These are phyloP conservation scores for Kentomonas sorsogonicus DNA, from an alignment of 208 protist genomes.

Conservation along the genomic window DNA sequence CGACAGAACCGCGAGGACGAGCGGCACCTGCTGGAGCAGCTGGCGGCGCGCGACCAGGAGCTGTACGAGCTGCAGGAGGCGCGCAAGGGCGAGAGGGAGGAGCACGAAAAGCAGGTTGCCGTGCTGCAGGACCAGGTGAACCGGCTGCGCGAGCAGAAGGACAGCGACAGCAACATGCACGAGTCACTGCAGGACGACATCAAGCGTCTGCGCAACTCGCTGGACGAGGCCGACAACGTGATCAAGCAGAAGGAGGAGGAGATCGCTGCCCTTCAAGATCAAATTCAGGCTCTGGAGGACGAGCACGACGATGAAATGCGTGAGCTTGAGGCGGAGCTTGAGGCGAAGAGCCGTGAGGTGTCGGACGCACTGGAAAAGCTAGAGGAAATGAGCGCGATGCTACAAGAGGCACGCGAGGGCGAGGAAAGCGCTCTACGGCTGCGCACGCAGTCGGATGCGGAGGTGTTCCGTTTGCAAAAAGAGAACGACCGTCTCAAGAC, in stretches of 20 bases:
- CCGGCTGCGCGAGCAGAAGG: slow-evolving; percentile 19
- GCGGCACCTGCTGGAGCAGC: slow-evolving; percentile 14
- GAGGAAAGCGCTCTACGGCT: slow-evolving; percentile 51
- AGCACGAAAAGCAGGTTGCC: slow-evolving; percentile 16
- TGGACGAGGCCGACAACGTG: slow-evolving; percentile 31
- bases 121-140: neutral
- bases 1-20: slow-evolving; percentile 25
- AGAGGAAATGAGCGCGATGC: slow-evolving; percentile 72
- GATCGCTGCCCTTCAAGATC: too few relatives aligned
- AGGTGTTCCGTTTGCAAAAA: slow-evolving; percentile 66
- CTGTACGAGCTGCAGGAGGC: slow-evolving; percentile 30
- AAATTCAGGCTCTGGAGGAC: too few relatives aligned
- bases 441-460: slow-evolving; percentile 54
- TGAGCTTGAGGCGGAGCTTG: slow-evolving; percentile 42
- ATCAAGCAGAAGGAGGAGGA: slow-evolving; percentile 42
- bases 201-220: slow-evolving; percentile 24
- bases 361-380: slow-evolving; percentile 66
- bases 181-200: slow-evolving; percentile 34
- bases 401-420: slow-evolving; percentile 61
- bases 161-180: slow-evolving; percentile 26
- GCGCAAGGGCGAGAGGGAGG: slow-evolving; percentile 24
- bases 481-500: slow-evolving; percentile 57
- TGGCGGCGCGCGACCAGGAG: slow-evolving; percentile 20
- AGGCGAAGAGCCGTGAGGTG: slow-evolving; percentile 50
- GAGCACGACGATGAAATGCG: slow-evolving; percentile 62